Conservation (phyloP, 2,329 filamentous ascomycete species). For the Penicillium nordicum region DNA sequence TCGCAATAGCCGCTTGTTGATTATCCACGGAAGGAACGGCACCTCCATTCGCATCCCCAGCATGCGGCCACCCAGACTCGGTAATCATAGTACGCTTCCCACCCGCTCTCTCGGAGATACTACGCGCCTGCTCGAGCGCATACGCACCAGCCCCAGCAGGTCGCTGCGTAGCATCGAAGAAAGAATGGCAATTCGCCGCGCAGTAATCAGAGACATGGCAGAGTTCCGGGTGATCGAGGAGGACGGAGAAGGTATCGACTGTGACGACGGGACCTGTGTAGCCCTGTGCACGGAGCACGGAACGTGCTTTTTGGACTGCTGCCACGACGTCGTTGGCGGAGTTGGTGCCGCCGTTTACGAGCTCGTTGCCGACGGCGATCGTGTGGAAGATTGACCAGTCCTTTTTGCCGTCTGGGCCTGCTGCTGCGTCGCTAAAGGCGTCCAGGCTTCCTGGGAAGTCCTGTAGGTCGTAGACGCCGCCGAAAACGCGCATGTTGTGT, state of each 20-base stretch:
- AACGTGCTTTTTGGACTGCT: constrained; percentile 58
- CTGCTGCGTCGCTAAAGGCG: constrained; percentile 58
- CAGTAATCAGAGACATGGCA: constrained; percentile 74
- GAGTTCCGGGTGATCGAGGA: constrained; percentile 63
- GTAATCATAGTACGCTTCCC: constrained; percentile 68
- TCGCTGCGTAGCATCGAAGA: constrained; percentile 66
- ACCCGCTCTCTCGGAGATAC: constrained; percentile 47
- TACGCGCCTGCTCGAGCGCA: constrained; percentile 54
- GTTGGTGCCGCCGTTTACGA: constrained; percentile 63
- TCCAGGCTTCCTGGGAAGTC: constrained; percentile 56
- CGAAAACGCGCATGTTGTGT: constrained; percentile 67
- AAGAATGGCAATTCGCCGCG: constrained; percentile 78
- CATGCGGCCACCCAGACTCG: constrained; percentile 79
- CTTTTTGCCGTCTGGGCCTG: constrained; percentile 31
- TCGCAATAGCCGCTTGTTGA: constrained; percentile 63
- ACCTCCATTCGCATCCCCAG: constrained; percentile 61
- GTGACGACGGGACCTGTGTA: constrained; percentile 72
- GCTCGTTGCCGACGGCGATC: constrained; percentile 76
- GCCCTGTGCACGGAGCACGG: constrained; percentile 57
- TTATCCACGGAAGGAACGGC: constrained; percentile 68
- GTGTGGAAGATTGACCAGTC: constrained; percentile 70
- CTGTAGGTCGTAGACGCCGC: constrained; percentile 67
- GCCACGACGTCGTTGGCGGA: constrained; percentile 53
- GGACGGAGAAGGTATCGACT: constrained; percentile 72
- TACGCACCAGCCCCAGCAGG: constrained; percentile 65